phyloP scores from a whole-genome alignment of 1,139 yeast genomes.

The Protomyces lactucae-debilis region DNA sequence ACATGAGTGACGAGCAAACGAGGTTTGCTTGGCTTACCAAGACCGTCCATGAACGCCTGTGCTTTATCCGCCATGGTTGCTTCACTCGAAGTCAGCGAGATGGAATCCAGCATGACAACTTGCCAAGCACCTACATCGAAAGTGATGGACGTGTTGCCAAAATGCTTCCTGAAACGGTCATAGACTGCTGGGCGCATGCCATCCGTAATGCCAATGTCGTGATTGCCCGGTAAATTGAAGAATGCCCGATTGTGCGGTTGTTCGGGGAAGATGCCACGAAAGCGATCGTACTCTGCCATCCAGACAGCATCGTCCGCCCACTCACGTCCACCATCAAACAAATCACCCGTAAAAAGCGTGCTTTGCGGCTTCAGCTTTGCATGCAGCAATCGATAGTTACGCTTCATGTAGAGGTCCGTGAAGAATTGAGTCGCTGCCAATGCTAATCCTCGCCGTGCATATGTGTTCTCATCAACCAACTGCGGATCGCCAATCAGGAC shows the following conservation, averaged over 20 bases:
- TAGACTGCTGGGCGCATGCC: slow-evolving; percentile 52
- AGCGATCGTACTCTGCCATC: slow-evolving; percentile 68
- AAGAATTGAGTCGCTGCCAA: slow-evolving; percentile 41
- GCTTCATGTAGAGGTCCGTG: slow-evolving; percentile 70
- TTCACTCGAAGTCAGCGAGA: slow-evolving; percentile 60
- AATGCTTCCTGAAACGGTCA: slow-evolving; percentile 61
- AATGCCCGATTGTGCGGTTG: slow-evolving; percentile 35
- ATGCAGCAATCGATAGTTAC: slow-evolving; percentile 67
- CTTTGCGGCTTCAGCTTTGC: slow-evolving; percentile 64
- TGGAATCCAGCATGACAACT: slow-evolving; percentile 70
- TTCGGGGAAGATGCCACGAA: slow-evolving; percentile 55
- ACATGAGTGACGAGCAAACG: slow-evolving; percentile 72
- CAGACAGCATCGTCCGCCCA: slow-evolving; percentile 66
- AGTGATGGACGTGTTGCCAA: slow-evolving; percentile 63
- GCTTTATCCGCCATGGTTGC: slow-evolving; percentile 46
- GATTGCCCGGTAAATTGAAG: slow-evolving; percentile 81
- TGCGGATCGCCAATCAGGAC: slow-evolving; percentile 90
- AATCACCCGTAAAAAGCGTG: slow-evolving; percentile 76
- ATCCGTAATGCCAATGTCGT: slow-evolving; percentile 88
- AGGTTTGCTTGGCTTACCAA: slow-evolving; percentile 46
- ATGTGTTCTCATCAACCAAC: slow-evolving; percentile 70
- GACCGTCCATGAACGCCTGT: slow-evolving; percentile 40
- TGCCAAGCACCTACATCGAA: slow-evolving; percentile 61
- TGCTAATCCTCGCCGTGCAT: slow-evolving; percentile 43
- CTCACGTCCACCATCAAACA: slow-evolving; percentile 92